Base-by-base conservation (phyloP, 1,139 yeast genomes). In the Nakaseomyces nivariensis region DNA sequence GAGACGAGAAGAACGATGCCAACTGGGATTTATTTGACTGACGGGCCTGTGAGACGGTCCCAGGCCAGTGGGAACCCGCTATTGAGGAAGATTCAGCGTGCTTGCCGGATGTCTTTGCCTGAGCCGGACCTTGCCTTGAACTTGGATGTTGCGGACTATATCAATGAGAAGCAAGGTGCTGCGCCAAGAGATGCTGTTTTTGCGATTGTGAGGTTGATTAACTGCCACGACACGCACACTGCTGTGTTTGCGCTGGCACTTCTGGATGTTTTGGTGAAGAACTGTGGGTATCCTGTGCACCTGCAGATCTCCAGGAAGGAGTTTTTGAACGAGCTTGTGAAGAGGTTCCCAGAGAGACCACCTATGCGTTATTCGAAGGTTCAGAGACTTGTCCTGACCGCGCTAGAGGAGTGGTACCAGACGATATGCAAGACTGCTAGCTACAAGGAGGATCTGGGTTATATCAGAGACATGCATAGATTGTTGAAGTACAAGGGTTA, bases 241-340 rank as follows among this genome's bases (percentile, higher is more conserved):
- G 70, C 83, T 2, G 71, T 78, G 38, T 75, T 79, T 54, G 82
- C 84, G 0, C 59, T 80, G 52, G 72, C 78, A 0, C 61, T 74
- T 49, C 77, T 92, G 58, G 99, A 92, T 64, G 89, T 88, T 53
- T 74, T 94, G 60, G 98, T 92, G 49, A 92, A 92, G 71, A 92
- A 92, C 69, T 92, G 99, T 72, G 98, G 98, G 3, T 94, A 90
- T 67, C 97, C 98, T 4, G 82, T 92, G 71, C 98, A 92, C 57
- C 74, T 92, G 50, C 98, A 94, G 70, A 87, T 92, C 49, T 86
- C 96, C 7, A 78, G 97, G 55, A 92, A 92, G 69, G 98, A 92
- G 64, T 92, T 92, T 60, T 74, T 92, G 63, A 92, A 92, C 67
- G 96, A 89, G 62, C 76, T 92, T 63, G 98, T 92, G 34, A 85